phyloP scores from a whole-genome alignment of 139 green algal genomes.

The Haematococcus lacustris region DNA sequence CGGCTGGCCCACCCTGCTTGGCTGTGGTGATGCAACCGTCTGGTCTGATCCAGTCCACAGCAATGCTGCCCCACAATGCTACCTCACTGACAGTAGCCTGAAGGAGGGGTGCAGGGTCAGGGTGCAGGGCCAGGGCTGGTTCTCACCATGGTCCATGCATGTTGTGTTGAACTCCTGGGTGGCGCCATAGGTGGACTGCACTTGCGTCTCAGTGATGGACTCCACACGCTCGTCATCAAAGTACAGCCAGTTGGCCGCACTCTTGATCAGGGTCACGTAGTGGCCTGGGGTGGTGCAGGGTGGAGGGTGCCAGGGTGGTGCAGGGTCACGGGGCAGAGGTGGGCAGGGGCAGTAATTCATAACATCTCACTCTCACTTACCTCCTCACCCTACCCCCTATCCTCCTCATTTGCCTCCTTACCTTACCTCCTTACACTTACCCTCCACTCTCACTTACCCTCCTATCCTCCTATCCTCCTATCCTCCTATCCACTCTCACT shows the following conservation, averaged over 20 bases:
- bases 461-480: too few relatives aligned
- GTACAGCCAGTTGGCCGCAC: slow-evolving; percentile 74
- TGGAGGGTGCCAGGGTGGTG: too few relatives aligned
- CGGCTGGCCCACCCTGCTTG: background rate
- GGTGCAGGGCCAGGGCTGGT: too few relatives aligned
- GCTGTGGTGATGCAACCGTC: background rate
- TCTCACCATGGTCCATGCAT: slow-evolving; percentile 80
- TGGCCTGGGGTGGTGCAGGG: slow-evolving; percentile 79
- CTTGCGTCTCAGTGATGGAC: slow-evolving; percentile 61
- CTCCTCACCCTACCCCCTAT: too few relatives aligned
- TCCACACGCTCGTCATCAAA: slow-evolving; percentile 89
- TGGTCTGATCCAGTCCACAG: background rate
- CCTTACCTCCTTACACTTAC: too few relatives aligned
- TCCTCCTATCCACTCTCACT: too few relatives aligned
- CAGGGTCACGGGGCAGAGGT: too few relatives aligned
- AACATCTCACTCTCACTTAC: too few relatives aligned
- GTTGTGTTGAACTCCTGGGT: slow-evolving; percentile 55
- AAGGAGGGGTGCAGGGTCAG: too few relatives aligned
- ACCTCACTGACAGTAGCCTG: background rate
- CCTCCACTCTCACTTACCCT: too few relatives aligned
- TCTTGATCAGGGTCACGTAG: slow-evolving; percentile 93
- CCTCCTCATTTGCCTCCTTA: too few relatives aligned
- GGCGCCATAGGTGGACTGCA: slow-evolving; percentile 83
- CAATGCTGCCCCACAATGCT: background rate
- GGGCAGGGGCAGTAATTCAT: too few relatives aligned